Base-by-base conservation (phyloP, 2,329 filamentous ascomycete genomes). In the Phyllosticta paracitricarpa region DNA sequence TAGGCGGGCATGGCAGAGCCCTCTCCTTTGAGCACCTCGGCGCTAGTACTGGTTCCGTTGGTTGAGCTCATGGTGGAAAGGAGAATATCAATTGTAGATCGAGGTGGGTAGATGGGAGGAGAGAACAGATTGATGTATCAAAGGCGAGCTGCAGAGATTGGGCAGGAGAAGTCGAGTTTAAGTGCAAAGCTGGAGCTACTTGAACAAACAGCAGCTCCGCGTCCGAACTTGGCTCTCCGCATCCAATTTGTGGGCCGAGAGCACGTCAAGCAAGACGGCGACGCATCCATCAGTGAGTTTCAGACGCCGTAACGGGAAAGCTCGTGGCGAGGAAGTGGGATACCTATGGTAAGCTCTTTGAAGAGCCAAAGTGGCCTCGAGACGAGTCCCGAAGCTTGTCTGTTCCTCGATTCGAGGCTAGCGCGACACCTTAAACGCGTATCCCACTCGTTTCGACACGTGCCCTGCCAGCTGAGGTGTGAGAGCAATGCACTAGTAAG, bases 1-100 rank as follows among this genome's bases (percentile, higher is more conserved):
- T 73, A 74, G 6, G 72, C 66, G 63, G 69, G 67, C 64, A 70
- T 72, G 51, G 67, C 63, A 40, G 67, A 51, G 40, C 54, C 59
- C 7, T 60, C 58, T 53, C 58, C 58, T 30, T 60, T 53, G 2
- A 60, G 53, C 2, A 60, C 25, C 17, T 60, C 58, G 9, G 55
- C 52, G 33, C 33, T 30, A 6, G 40, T 48, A 14, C 40, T 48
- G 40, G 14, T 28, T 19, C 55, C 22, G 14, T 51, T 40, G 22
- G 51, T 25, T 5, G 59, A 57, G 22, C 59, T 54, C 59, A 61
- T 61, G 54, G 4, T 57, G 28, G n/a, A 3, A 12, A 40, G 26
- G 40, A 30, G 17, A 12, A n/a, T 40, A 3, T 48, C 40, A 17
- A 48, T 6, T 48, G 14, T 48, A n/a, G 40, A 48, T n/a, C 17